Percentiles rank a stretch among this genome's conserved stretches.
Conservation (phyloP, 371 early-diverging fungal species). For the Actinomortierella ambigua region DNA sequence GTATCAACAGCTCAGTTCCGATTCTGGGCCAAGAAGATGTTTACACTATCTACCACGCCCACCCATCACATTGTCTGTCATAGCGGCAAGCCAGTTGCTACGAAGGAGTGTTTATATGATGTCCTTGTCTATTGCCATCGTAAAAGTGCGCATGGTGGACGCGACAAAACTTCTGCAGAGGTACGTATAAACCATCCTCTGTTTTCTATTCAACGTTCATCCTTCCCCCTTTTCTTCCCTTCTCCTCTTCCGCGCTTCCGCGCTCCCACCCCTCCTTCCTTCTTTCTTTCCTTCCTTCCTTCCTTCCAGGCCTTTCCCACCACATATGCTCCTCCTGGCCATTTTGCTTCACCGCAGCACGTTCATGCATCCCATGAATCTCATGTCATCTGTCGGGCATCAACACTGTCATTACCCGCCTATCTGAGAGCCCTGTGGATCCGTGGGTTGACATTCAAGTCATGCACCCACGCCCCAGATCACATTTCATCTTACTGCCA, state of each 20-base stretch:
- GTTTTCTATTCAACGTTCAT: slow-evolving; percentile 1
- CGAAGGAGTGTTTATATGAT: slow-evolving; percentile 59
- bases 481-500: too few relatives aligned
- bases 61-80: slow-evolving; percentile 53
- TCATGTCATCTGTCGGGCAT: too few relatives aligned
- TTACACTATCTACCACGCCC: slow-evolving; percentile 50
- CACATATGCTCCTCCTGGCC: too few relatives aligned
- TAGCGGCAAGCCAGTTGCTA: slow-evolving; percentile 64
- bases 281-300: too few relatives aligned
- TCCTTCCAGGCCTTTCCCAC: too few relatives aligned
- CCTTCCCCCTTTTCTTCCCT: neutral
- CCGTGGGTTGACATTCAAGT: neutral
- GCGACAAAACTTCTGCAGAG: slow-evolving; percentile 69
- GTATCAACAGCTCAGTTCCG: slow-evolving; percentile 69
- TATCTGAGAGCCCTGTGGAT: too few relatives aligned
- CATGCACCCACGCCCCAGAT: too few relatives aligned
- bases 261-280: too few relatives aligned
- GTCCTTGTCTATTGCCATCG: slow-evolving; percentile 61
- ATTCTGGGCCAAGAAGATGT: slow-evolving; percentile 74
- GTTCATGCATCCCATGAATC: too few relatives aligned
- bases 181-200: slow-evolving; percentile 31
- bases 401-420: too few relatives aligned
- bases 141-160: slow-evolving; percentile 66
- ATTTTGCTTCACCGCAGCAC: too few relatives aligned
- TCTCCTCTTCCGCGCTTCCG: too few relatives aligned